These are phyloP conservation scores for Dactylis glomerata DNA, from an alignment of 176 grass and related monocot genomes.

Conservation along the genomic window DNA sequence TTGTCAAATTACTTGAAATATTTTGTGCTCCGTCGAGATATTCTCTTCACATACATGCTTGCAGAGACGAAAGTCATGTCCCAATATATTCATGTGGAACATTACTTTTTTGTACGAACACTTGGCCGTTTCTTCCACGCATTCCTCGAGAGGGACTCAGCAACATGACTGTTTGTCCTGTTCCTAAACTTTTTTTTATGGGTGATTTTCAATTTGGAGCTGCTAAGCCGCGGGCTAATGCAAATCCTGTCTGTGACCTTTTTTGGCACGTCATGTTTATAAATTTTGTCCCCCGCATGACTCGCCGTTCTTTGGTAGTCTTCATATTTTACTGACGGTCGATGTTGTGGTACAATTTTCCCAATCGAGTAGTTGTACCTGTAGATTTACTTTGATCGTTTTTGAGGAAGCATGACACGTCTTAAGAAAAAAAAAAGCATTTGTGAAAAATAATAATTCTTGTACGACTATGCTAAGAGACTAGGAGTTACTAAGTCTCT, in stretches of 20 bases:
- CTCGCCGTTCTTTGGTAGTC: neutral
- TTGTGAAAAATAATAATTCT: neutral
- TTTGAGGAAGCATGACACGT: neutral
- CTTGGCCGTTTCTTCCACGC: constrained; percentile 32
- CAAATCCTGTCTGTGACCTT: neutral
- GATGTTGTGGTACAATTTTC: neutral
- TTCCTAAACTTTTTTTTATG: neutral
- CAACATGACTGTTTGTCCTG: neutral
- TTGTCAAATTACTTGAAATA: neutral
- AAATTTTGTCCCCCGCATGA: neutral
- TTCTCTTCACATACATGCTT: too few species aligned
- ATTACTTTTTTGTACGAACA: neutral
- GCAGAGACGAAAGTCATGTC: neutral
- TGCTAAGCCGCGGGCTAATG: neutral
- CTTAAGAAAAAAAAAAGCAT: neutral
- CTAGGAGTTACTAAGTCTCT: neutral
- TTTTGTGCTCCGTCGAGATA: neutral
- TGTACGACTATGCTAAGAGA: neutral
- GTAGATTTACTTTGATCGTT: neutral
- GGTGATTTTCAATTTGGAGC: neutral
- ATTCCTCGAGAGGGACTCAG: constrained; percentile 6
- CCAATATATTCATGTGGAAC: neutral
- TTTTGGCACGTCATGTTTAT: neutral
- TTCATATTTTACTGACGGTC: neutral
- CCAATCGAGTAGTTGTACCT: neutral